Evolutionary conservation across 345 rosid genomes (phyloP).

Genomic region (Acer saccharum): DNA sequence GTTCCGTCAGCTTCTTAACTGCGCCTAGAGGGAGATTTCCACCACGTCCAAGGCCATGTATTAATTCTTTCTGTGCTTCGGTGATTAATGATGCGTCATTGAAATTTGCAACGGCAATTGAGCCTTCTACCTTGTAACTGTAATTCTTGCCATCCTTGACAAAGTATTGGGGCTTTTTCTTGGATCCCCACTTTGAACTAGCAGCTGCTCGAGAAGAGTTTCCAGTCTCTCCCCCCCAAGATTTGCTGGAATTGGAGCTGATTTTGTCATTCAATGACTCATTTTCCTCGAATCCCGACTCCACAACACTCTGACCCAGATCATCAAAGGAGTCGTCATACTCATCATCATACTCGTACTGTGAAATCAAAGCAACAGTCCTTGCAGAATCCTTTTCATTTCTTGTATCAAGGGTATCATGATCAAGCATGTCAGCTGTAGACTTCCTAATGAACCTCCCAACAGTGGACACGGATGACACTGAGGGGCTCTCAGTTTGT

Average conservation of each 20-base stretch:
- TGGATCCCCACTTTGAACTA: constrained; percentile 77
- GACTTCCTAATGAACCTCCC: constrained; percentile 88
- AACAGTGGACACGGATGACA: constrained; percentile 53
- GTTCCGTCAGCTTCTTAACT: constrained; percentile 60
- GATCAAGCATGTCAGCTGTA: constrained; percentile 46
- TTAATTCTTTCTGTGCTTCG: constrained; percentile 64
- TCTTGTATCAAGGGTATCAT: constrained; percentile 51
- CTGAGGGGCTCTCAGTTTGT: constrained; percentile 37
- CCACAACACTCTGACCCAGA: constrained; percentile 72
- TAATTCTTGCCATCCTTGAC: constrained; percentile 97
- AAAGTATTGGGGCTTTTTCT: constrained; percentile 73
- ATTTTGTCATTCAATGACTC: constrained; percentile 54
- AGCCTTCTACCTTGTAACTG: constrained; percentile 85
- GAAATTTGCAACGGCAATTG: constrained; percentile 77
- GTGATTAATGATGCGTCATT: constrained; percentile 67
- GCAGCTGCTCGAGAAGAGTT: constrained; percentile 28
- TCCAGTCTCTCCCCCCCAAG: constrained; percentile 39
- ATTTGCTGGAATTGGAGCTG: constrained; percentile 29
- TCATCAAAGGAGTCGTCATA: constrained; percentile 98
- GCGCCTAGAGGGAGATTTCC: constrained; percentile 88
- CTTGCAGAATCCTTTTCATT: constrained; percentile 49
- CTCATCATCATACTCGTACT: constrained; percentile 92
- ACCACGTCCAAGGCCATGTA: constrained; percentile 87
- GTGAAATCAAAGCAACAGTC: constrained; percentile 59
- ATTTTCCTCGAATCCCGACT: constrained; percentile 66